Evolutionary conservation across 2,329 filamentous ascomycete genomes (phyloP).

Genomic region (Dothiorella sarmentorum): DNA sequence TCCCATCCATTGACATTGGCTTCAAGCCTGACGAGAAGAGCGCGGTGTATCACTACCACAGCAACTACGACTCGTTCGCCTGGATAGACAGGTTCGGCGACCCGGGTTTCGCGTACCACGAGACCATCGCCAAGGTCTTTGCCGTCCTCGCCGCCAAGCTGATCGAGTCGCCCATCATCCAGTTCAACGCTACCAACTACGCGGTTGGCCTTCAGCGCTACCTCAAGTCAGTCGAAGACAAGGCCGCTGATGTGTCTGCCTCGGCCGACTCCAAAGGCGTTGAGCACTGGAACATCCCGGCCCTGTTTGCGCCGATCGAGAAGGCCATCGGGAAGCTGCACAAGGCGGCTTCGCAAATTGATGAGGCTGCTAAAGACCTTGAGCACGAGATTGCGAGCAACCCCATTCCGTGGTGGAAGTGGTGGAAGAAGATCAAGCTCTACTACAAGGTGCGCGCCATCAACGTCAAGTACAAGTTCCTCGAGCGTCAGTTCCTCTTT

Average conservation of each 20-base stretch:
- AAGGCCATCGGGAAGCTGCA: constrained; percentile 48
- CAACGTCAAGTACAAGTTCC: constrained; percentile 77
- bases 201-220: constrained; percentile 41
- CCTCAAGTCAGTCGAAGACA: constrained; percentile 39
- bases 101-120: constrained; percentile 56
- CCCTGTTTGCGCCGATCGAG: constrained; percentile 48
- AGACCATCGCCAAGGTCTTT: constrained; percentile 46
- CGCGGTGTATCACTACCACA: constrained; percentile 72
- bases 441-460: constrained; percentile 61
- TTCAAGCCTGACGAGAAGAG: constrained; percentile 37
- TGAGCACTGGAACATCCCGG: constrained; percentile 22
- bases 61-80: constrained; percentile 78
- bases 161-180: constrained; percentile 46
- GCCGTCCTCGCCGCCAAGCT: constrained; percentile 45
- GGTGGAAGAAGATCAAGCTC: constrained; percentile 64
- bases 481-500: constrained; percentile 80
- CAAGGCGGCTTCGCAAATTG: constrained; percentile 49
- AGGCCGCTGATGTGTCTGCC: constrained; percentile 23
- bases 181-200: constrained; percentile 48
- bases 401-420: constrained; percentile 74
- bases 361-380: constrained; percentile 48
- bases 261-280: constrained; percentile 14
- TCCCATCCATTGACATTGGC: constrained; percentile 47
- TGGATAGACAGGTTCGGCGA: constrained; percentile 84
- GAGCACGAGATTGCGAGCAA: constrained; percentile 46